Evolutionary conservation across 345 rosid species (phyloP).

Genomic region (Hirschfeldia incana): DNA sequence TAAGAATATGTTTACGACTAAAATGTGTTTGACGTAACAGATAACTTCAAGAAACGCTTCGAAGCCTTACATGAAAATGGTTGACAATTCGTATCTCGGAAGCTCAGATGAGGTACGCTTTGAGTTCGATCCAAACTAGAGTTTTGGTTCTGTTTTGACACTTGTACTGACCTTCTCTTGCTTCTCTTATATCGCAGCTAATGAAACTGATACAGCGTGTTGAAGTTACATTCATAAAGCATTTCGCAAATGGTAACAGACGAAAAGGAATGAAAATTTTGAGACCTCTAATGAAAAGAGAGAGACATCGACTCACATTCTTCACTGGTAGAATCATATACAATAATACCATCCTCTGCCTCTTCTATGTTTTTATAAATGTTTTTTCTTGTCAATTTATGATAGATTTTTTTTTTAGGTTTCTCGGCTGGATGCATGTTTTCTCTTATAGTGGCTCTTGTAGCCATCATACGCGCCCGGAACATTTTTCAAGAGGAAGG

Average conservation of each 20-base stretch:
- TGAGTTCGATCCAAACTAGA: neutral
- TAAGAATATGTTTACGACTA: neutral
- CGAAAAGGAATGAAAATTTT: constrained; percentile 56
- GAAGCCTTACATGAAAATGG: constrained; percentile 43
- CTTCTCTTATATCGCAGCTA: constrained; percentile 34
- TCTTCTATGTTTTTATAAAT: neutral
- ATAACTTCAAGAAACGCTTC: constrained; percentile 44
- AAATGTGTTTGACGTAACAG: constrained; percentile 18
- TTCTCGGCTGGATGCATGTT: constrained; percentile 54
- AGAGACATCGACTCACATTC: constrained; percentile 58
- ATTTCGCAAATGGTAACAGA: constrained; percentile 62
- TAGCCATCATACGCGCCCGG: constrained; percentile 41
- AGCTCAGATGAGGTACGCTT: constrained; percentile 36
- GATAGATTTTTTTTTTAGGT: constrained; percentile 35
- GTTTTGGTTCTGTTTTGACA: neutral
- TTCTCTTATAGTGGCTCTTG: constrained; percentile 51
- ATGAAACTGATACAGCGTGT: constrained; percentile 55
- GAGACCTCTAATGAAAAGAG: constrained; percentile 54
- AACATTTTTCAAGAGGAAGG: constrained; percentile 29
- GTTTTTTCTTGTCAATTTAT: neutral
- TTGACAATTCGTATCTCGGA: constrained; percentile 48
- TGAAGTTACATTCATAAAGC: constrained; percentile 63
- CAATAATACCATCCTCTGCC: constrained; percentile 22
- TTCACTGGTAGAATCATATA: constrained; percentile 42
- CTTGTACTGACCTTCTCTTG: neutral